phyloP scores from a whole-genome alignment of 1,284 basidiomycete genomes.

The Ceratorhiza oryzae-sativae region DNA sequence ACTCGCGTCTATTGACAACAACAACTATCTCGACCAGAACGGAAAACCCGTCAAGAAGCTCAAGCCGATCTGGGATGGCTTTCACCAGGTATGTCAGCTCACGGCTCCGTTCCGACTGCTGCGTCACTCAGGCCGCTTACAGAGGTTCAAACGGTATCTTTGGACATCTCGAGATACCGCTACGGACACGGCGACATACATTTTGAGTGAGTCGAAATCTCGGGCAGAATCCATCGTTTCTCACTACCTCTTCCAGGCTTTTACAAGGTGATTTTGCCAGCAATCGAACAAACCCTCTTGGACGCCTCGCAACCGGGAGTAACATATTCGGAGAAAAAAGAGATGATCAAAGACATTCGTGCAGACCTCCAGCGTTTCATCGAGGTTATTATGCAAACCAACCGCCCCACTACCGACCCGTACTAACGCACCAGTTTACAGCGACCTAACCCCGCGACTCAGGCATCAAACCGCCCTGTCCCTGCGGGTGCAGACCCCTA shows the following conservation, averaged over 20 bases:
- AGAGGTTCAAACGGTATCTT: neutral
- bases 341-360: too few relatives aligned
- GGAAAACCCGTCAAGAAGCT: slow-evolving; percentile 5
- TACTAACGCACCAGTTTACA: neutral
- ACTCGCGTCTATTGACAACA: neutral
- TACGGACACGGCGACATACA: slow-evolving; percentile 8
- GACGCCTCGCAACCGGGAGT: too few relatives aligned
- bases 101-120: neutral
- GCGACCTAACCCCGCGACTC: neutral
- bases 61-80: neutral
- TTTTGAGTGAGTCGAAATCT: neutral
- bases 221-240: neutral
- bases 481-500: neutral
- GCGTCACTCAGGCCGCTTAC: neutral
- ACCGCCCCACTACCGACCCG: neutral
- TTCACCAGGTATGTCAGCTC: slow-evolving; percentile 9
- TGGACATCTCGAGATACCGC: slow-evolving; percentile 2
- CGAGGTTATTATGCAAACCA: neutral
- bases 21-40: slow-evolving; percentile 17
- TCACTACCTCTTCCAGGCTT: neutral
- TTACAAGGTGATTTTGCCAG: neutral
- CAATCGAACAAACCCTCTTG: too few relatives aligned
- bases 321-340: too few relatives aligned
- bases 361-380: neutral
- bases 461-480: neutral